Evolutionary conservation across 2,329 filamentous ascomycete genomes (phyloP), one percentile per base, ranked within the genome.

Genomic region (Claviceps africana): DNA sequence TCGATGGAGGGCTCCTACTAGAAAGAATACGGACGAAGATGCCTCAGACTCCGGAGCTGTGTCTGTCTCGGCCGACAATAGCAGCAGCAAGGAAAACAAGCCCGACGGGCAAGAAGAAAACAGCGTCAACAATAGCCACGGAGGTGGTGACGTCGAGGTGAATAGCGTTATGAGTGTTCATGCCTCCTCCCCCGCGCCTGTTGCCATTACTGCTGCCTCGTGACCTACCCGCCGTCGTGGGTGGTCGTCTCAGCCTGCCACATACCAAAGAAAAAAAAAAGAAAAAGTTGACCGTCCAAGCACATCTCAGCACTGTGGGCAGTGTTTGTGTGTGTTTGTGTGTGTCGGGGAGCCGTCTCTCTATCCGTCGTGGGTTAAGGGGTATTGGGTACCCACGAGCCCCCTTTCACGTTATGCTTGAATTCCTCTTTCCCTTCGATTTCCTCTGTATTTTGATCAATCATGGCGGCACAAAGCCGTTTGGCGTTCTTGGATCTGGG

Each of bases 1-100:
- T 21, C 83, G 87, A 52, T 97, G 91, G 89, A 83, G 82, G 50
- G 85, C 88, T 35, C 85, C 85, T 33, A 70, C 76, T n/a, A 81
- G 78, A 65, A 68, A 74, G 28, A 64, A 66, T 25, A 69, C 70
- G 6, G 71, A 77, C 48, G 71, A 73, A 2, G 62, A 66, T 25
- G 64, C 70, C 0, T 74, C 75, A 47, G 73, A 72, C 13, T 74
- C 73, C 17, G 65, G 69, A 10, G 67, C 67, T 2, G 67, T 68
- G 2, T 76, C 76, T 5, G 67, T 68, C 2, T 76, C 76, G 4
- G 71, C 69, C 45, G 72, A 74, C 55, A 68, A 66, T 13, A 67
- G 73, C 61, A 81, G 77, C 68, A 77, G 74, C 61, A 82, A 86
- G 64, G 78, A 84, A 64, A 81, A 81, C 62, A 78, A 81, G 60